Percentiles rank a stretch among this genome's conserved stretches.
Evolutionary conservation across 805 yeast genomes (phyloP).

Genomic region (Ogataea siamensis): DNA sequence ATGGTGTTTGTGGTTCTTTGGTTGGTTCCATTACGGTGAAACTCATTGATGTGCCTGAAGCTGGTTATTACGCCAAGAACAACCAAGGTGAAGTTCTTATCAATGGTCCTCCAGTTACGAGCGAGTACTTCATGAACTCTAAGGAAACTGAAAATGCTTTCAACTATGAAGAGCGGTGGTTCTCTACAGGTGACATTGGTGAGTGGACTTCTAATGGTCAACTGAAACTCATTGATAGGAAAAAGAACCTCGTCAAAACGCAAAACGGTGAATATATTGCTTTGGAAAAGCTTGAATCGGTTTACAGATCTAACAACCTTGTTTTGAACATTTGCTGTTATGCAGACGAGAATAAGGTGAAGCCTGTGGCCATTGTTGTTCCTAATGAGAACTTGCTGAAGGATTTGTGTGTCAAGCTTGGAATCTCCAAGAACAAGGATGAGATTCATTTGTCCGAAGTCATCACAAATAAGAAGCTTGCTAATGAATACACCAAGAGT

Average conservation of each 20-base stretch:
- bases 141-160: conserved; percentile 76
- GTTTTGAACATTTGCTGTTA: conserved; percentile 87
- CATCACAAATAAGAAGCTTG: conserved; percentile 56
- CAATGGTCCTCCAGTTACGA: conserved; percentile 67
- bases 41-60: conserved; percentile 85
- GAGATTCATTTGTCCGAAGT: conserved; percentile 44
- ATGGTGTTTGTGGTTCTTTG: conserved; percentile 78
- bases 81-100: conserved; percentile 91
- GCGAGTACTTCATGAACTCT: conserved; percentile 79
- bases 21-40: conserved; percentile 83
- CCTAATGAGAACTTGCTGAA: conserved; percentile 71
- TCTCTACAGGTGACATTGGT: conserved; percentile 95
- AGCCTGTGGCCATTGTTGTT: conserved; percentile 87
- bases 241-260: conserved; percentile 94
- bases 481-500: conserved; percentile 51
- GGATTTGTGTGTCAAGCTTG: conserved; percentile 55
- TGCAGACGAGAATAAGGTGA: conserved; percentile 83
- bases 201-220: conserved; percentile 85
- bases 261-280: conserved; percentile 97
- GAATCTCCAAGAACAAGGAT: conserved; percentile 43
- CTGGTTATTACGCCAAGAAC: conserved; percentile 86
- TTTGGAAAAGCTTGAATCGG: conserved; percentile 87
- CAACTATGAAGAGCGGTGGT: conserved; percentile 84
- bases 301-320: conserved; percentile 77
- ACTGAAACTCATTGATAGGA: conserved; percentile 84